These are phyloP conservation scores for Iris macrosiphon DNA, from an alignment of 106 monocot genomes.

Conservation along the genomic window DNA sequence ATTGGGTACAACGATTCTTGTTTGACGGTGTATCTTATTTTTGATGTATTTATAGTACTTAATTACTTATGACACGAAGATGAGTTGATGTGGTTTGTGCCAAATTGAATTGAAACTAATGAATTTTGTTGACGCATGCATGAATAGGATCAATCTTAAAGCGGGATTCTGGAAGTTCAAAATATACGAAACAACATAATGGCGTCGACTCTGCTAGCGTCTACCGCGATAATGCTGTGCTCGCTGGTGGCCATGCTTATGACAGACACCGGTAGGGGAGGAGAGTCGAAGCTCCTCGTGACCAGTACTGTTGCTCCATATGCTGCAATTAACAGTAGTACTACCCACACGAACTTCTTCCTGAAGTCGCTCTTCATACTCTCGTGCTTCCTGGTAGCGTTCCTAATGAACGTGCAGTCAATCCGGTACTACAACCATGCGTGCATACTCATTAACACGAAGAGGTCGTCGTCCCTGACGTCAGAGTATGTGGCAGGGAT, in stretches of 20 bases:
- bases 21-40: no score
- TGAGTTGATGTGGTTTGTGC: no score
- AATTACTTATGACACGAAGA: no score
- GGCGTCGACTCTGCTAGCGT: constrained; percentile 41
- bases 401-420: constrained; percentile 46
- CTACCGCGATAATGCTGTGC: constrained; percentile 34
- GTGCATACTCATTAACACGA: constrained; percentile 25
- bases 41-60: no score
- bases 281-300: background rate
- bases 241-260: background rate
- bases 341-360: background rate
- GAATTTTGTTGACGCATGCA: no score
- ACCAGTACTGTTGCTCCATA: constrained; percentile 21
- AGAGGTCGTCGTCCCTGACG: background rate
- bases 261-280: background rate
- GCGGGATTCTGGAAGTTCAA: constrained; percentile 34
- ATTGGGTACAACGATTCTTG: no score
- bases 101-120: no score
- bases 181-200: constrained; percentile 50
- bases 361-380: constrained; percentile 42
- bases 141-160: constrained; percentile 30
- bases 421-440: constrained; percentile 39
- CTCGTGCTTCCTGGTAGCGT: constrained; percentile 45
- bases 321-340: background rate
- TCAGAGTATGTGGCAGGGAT: constrained; percentile 17